Base-by-base conservation (phyloP, 169 alveolate species). In the Fabrea salina region DNA sequence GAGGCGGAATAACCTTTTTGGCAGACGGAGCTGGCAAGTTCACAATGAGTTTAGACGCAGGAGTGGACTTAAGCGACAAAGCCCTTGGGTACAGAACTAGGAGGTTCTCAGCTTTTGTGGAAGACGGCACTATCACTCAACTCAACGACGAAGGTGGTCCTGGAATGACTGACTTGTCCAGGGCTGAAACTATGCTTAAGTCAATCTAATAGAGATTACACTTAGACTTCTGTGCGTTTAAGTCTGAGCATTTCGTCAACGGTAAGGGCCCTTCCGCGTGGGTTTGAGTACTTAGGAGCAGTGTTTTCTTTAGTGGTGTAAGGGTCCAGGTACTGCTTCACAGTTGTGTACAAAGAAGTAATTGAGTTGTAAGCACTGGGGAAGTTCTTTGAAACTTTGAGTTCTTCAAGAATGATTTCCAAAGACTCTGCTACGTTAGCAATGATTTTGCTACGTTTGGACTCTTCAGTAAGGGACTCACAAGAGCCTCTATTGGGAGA, bases 21-120 rank as follows among this genome's bases (percentile, higher is more conserved):
- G 76, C 75, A 4, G 88, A 82, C 76, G 88, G 88, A 11, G 53
- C 75, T 47, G 75, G 71, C n/a, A 37, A 58, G 4, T 47, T 82
- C 6, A 66, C 85, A n/a, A 39, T 39, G 7, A 80, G 75, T 0
- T 1, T 82, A 4, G 84, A 75, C 7, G 39, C 75, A 11, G 84
- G 41, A 5, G 67, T 72, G 11, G 87, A 82, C 50, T 33, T 82
- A 13, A 19, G 53, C 6, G 56, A 50, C 4, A 43, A 56, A 5
- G 67, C 13, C 2, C 44, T 82, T 5, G 84, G 87, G 25, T 3
- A 22, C 5, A 56, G 87, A 61, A 50, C 77, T 22, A 57, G 53
- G 43, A 82, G 87, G 44, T 82, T 75, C 51, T 25, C 87, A 25
- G 59, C 81, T 40, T 41, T 82, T 35, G 84, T 82, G 7, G 75